Conservation (phyloP, 331 rosid species). For the Malus hybrid region DNA sequence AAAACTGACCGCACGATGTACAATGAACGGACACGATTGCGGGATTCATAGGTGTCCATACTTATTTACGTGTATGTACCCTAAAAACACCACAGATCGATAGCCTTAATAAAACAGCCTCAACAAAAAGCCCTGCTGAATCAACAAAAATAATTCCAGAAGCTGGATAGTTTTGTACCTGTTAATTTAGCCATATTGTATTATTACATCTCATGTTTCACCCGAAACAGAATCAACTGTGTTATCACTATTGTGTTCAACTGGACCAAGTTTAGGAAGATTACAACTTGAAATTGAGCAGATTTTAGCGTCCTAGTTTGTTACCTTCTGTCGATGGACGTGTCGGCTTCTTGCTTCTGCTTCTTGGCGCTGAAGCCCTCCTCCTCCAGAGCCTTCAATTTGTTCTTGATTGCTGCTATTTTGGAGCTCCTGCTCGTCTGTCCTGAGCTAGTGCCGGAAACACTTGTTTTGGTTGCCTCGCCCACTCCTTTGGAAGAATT, state of each 20-base stretch:
- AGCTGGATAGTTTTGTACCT: not conserved
- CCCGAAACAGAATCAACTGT: not conserved
- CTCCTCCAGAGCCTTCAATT: slow-evolving; percentile 69
- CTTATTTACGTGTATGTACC: too few species aligned
- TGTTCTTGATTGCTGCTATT: slow-evolving; percentile 93
- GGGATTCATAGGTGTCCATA: too few species aligned
- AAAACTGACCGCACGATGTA: too few species aligned
- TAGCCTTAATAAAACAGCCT: too few species aligned
- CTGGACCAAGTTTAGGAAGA: not conserved
- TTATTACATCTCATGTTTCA: not conserved
- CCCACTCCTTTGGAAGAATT: slow-evolving; percentile 27
- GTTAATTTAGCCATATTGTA: not conserved
- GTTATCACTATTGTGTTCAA: not conserved
- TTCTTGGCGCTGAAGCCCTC: slow-evolving; percentile 55
- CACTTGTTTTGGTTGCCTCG: slow-evolving; percentile 38
- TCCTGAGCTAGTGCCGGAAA: slow-evolving; percentile 32
- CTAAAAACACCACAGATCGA: too few species aligned
- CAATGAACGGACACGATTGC: too few species aligned
- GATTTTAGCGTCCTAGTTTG: not conserved
- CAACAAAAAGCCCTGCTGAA: not conserved
- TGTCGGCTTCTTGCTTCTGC: slow-evolving; percentile 51
- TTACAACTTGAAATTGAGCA: not conserved
- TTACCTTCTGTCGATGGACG: slow-evolving; percentile 10
- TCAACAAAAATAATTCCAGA: not conserved
- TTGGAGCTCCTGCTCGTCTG: slow-evolving; percentile 61